phyloP scores from a whole-genome alignment of 768 basidiomycete species.

The Auriscalpium microsporum region DNA sequence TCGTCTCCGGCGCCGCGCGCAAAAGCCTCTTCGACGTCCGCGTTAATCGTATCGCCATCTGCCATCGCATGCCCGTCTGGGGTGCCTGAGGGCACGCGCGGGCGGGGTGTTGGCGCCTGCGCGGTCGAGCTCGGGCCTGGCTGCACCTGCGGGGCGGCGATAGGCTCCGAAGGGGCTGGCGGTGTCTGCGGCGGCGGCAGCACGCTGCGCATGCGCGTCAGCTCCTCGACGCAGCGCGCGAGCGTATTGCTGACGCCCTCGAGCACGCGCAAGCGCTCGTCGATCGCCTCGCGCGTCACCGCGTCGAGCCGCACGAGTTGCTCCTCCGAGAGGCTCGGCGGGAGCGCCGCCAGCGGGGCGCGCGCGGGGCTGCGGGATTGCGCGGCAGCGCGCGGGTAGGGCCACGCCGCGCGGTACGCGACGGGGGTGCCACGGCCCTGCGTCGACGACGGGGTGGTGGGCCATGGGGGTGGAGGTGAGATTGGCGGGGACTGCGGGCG shows the following conservation, averaged over 20 bases:
- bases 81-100: neutral
- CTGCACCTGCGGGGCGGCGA: neutral
- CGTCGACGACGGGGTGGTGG: neutral
- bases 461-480: neutral
- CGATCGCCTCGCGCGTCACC: slow-evolving; percentile 72
- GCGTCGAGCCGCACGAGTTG: slow-evolving; percentile 59
- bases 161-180: neutral
- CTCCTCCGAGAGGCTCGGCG: slow-evolving; percentile 44
- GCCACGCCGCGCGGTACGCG: neutral
- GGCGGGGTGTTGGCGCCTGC: neutral
- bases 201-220: slow-evolving; percentile 67
- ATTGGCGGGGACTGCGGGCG: neutral
- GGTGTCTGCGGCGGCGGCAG: slow-evolving; percentile 24
- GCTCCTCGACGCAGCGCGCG: slow-evolving; percentile 70
- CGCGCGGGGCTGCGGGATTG: neutral
- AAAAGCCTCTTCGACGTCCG: neutral
- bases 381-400: neutral
- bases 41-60: neutral
- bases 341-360: slow-evolving; percentile 27
- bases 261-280: slow-evolving; percentile 72
- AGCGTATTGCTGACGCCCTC: slow-evolving; percentile 70
- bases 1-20: neutral
- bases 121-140: slow-evolving; percentile 5
- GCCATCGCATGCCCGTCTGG: neutral
- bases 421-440: neutral